Evolutionary conservation across 1,139 yeast genomes (phyloP), one percentile per base, ranked within the genome.

Genomic region (Geotrichum restrictum): DNA sequence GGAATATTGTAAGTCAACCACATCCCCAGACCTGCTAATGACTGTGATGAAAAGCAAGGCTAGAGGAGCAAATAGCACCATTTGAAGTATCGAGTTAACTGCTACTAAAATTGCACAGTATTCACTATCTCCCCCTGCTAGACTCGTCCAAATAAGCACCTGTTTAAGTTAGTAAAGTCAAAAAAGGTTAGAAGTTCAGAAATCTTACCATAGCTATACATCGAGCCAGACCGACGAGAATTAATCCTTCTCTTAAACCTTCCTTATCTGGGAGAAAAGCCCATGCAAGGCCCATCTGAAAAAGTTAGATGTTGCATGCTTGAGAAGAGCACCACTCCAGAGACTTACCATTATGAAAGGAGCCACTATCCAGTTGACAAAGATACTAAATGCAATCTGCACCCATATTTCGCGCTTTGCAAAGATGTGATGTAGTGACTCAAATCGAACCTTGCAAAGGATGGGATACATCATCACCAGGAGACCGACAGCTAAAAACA

Each of bases 381-480:
- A 51, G 33, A 79, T 56, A 1, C 81, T 76, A 19, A 76, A 64
- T 7, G 67, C 56, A 3, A 80, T 64, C 22, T 72, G 75, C 27
- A 59, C 63, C 61, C 70, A 57, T 40, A 71, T 64, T 22, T 61
- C 60, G 33, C 56, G 62, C 16, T 61, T 58, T 7, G 53, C 37
- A 31, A 72, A 50, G 8, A 68, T 56, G 8, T 48, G 52, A 53
- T 65, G 70, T 21, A 72, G 55, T 8, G 62, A 65, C 58, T 79
- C 83, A 75, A 78, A 80, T 60, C 74, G 71, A 11, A 80, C 78
- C 57, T 78, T 77, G 62, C 82, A 77, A 42, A 80, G 65, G 8
- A 81, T 81, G 2, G 84, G 84, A 16, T 76, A 68, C 81, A 80
- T 80, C 84, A 80, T 80, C 14, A 77, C 70, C 14, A 80, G 69